Evolutionary conservation across 2,329 filamentous ascomycete genomes (phyloP), one percentile per base, ranked within the genome.

Genomic region (Tolypocladium pustulatum): DNA sequence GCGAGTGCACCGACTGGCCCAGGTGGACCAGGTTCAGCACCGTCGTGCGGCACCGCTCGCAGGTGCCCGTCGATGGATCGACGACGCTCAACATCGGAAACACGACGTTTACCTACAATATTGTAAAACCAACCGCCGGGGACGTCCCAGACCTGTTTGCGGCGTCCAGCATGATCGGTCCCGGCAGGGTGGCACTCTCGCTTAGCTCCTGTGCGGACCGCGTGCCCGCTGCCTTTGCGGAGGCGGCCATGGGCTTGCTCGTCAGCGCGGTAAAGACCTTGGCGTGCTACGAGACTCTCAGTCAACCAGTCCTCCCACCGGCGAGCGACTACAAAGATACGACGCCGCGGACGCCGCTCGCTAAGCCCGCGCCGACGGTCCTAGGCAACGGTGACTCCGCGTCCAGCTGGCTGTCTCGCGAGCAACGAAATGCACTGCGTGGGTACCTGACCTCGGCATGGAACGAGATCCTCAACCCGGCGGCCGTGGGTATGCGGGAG

Each of bases 11-110:
- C 3, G 65, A 75, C 6, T 84, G 81, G 79, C 74, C 79, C 0
- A 72, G 76, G 34, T 82, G 80, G 73, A 79, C 77, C 3, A 76
- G 75, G 1, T 81, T 83, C 67, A 80, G 80, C 68, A 80, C 78
- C 3, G 69, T 83, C 2, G 76, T 85, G 2, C 77, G 82, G 55
- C 81, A 84, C 60, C 74, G 78, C 43, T 57, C 62, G 0, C 64
- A 63, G 4, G 41, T 60, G 13, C 62, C 63, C 2, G 57, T 65
- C 17, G 72, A 75, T 52, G 73, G 74, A 5, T 70, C 72, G 7
- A 72, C 71, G 4, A 75, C 73, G 9, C 65, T 81, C 64, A 75
- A 75, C 60, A 73, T 82, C 2, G 78, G 76, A 2, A 68, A 72
- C 20, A 74, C 76, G 2, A 70, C 71, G 0, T 81, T 80, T 65